Evolutionary conservation across 495 filamentous ascomycete species (phyloP).

Genomic region (Apodospora peruviana): DNA sequence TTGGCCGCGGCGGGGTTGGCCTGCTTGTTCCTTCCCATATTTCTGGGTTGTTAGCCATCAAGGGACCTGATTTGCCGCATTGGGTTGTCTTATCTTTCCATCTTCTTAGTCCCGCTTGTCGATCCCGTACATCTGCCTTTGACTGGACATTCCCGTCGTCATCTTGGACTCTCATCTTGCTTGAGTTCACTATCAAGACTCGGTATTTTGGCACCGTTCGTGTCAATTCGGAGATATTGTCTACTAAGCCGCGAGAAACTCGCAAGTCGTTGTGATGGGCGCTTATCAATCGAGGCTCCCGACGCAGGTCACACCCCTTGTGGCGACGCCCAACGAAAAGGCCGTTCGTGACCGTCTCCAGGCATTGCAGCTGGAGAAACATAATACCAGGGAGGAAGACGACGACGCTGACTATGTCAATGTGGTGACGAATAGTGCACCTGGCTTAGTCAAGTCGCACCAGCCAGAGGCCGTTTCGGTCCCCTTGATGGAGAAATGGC

Average conservation of each 20-base stretch:
- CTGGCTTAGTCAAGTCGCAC: slow-evolving; percentile 15
- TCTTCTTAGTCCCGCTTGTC: neutral
- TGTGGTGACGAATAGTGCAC: slow-evolving; percentile 4
- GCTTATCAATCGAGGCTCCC: slow-evolving; percentile 38
- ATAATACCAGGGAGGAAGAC: slow-evolving; percentile 38
- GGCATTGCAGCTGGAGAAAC: slow-evolving; percentile 30
- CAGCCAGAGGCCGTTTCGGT: slow-evolving; percentile 39
- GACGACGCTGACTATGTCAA: slow-evolving; percentile 31
- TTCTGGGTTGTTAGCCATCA: neutral
- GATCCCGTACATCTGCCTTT: too few relatives aligned
- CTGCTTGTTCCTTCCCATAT: too few relatives aligned
- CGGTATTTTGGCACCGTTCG: too few relatives aligned
- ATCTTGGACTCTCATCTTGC: too few relatives aligned
- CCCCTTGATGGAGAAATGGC: slow-evolving; percentile 46
- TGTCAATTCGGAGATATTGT: too few relatives aligned
- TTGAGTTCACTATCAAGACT: too few relatives aligned
- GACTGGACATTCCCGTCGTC: too few relatives aligned
- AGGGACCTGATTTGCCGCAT: too few relatives aligned
- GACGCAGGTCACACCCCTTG: too few relatives aligned
- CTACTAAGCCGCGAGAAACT: neutral
- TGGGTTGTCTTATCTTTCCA: too few relatives aligned
- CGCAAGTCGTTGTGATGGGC: slow-evolving; percentile 35
- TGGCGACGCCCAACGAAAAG: slow-evolving; percentile 30
- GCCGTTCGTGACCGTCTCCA: slow-evolving; percentile 36
- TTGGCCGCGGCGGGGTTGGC: too few relatives aligned